These are phyloP conservation scores for Tetrahymena thermophila DNA, from an alignment of 73 alveolate genomes.

Conservation along the genomic window DNA sequence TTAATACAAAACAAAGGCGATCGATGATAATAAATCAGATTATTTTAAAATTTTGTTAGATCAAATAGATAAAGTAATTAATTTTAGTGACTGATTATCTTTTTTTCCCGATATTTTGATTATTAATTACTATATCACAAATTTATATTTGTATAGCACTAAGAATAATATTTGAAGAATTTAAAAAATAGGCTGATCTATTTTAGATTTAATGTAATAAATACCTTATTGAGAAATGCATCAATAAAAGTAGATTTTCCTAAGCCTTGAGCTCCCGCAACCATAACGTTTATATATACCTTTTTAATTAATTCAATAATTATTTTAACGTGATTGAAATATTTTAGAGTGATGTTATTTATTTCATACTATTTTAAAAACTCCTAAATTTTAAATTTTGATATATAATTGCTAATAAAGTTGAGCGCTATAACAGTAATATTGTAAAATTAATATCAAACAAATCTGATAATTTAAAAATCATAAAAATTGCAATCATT, in stretches of 20 bases:
- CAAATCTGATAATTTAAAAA: no score
- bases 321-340: neutral
- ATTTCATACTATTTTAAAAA: no score
- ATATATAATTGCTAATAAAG: no score
- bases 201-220: neutral
- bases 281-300: slow-evolving; percentile 25
- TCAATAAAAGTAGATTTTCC: slow-evolving; percentile 40
- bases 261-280: slow-evolving; percentile 24
- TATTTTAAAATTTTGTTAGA: no score
- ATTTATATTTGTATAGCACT: neutral
- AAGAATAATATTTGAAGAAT: neutral
- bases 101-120: neutral
- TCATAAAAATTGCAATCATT: no score
- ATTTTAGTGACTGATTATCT: neutral
- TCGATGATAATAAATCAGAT: neutral
- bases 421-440: no score
- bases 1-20: no score
- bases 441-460: no score
- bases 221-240: slow-evolving; percentile 7
- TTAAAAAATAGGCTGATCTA: neutral
- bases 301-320: neutral
- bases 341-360: no score
- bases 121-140: neutral
- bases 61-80: neutral
- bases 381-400: no score